Evolutionary conservation across 139 green algal genomes (phyloP), one percentile per base, ranked within the genome.

Genomic region (Desmodesmus armatus): DNA sequence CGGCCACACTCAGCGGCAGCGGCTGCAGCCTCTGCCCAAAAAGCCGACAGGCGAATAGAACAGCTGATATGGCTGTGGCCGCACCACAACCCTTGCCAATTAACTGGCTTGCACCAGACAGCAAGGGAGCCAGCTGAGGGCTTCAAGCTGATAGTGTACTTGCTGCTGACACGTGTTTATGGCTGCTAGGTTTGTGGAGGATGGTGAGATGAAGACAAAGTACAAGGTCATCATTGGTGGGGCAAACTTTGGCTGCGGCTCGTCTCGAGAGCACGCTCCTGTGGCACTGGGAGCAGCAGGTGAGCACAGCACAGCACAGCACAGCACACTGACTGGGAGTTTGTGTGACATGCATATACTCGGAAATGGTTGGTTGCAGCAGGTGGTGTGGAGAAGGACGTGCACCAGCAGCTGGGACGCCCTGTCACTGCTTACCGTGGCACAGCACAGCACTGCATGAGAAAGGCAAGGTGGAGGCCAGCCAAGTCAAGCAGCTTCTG

Each of bases 181-280:
- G 62, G 21, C 23, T 63, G 25, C 44, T 80, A 94, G 93, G 72
- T 98, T 92, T 83, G 89, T 97, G 1, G 76, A 90, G 33, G 89
- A 95, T 5, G 96, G 94, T 21, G 71, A 92, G 37, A 98, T 98
- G 94, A 99, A 99, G 90, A 98, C 96, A 2, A 87, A 96, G 41
- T 99, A 98, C 84, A 92, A 93, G 0, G 88, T 99, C 63, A 94
- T 99, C 67, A 98, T 99, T 27, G 96, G 92, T 5, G 96, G 96
- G 0, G 78, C 97, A 15, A 99, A 99, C 88, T 99, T 98, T 91
- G 96, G 96, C 31, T 99, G 96, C 78, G 96, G 96, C 7, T 98
- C 94, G 2, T 98, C 94, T 5, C 87, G 96, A 3, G 96, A 99
- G 88, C 96, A 99, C 79, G 96, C 96, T 3, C 96, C 96, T 9